A percentile compares a stretch with the other conserved stretches of the same genome.
These are phyloP conservation scores for Botryotinia narcissicola DNA, from an alignment of 2,329 filamentous ascomycete genomes.

Conservation along the genomic window DNA sequence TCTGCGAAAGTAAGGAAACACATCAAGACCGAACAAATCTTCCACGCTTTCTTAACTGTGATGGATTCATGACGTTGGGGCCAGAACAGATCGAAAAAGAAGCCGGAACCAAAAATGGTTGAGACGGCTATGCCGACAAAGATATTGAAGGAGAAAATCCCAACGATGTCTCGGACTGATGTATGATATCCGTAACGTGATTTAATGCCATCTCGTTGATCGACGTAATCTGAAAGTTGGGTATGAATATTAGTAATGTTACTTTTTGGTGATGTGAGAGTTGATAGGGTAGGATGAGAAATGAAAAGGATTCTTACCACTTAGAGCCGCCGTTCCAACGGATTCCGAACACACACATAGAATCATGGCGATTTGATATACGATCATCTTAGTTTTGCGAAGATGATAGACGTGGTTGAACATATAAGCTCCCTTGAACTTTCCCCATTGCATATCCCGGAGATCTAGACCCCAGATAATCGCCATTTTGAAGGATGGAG, in stretches of 20 bases:
- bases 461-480: slow-evolving; percentile 59
- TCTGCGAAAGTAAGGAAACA: slow-evolving; percentile 47
- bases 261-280: not conserved
- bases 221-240: slow-evolving; percentile 48
- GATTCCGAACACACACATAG: slow-evolving; percentile 55
- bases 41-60: slow-evolving; percentile 53
- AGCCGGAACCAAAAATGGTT: slow-evolving; percentile 56
- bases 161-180: slow-evolving; percentile 55
- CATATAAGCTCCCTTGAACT: slow-evolving; percentile 58
- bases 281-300: not conserved
- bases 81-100: slow-evolving; percentile 63
- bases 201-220: slow-evolving; percentile 50
- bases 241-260: not conserved
- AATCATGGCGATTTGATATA: slow-evolving; percentile 60
- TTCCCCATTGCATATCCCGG: slow-evolving; percentile 55
- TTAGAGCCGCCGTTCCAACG: slow-evolving; percentile 53
- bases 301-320: slow-evolving; percentile 42
- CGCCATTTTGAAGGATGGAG: not conserved
- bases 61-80: slow-evolving; percentile 51
- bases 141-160: slow-evolving; percentile 56
- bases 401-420: slow-evolving; percentile 55
- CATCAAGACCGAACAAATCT: slow-evolving; percentile 49
- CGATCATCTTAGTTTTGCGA: slow-evolving; percentile 56
- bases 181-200: slow-evolving; percentile 43
- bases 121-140: slow-evolving; percentile 57